Conservation (phyloP, 164 flowering plant species). For the Annona squamosa region DNA sequence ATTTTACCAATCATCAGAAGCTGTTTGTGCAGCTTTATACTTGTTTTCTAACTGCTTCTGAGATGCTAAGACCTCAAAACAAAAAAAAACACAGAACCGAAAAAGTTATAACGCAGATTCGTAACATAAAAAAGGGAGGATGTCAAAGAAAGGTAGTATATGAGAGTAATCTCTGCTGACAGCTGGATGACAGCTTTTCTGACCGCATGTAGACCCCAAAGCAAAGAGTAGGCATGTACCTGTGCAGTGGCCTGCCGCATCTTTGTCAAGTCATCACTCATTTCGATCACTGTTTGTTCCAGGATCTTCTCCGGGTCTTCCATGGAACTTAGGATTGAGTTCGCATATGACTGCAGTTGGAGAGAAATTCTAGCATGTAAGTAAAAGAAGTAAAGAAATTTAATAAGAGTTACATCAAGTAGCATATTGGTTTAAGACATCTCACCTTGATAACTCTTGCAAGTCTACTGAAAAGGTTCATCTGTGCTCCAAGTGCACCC, state of each 20-base stretch:
- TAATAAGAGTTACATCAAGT: neutral
- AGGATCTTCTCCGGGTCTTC: conserved; percentile 97
- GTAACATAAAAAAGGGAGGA: neutral
- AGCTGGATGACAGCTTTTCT: neutral
- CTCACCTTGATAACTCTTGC: conserved; percentile 84
- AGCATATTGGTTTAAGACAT: neutral
- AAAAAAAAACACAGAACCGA: conserved; percentile 1
- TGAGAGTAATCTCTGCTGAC: neutral
- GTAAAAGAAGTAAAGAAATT: neutral
- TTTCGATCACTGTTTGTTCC: conserved; percentile 88
- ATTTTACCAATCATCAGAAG: conserved; percentile 82
- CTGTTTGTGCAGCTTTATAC: conserved; percentile 73
- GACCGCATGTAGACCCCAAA: neutral
- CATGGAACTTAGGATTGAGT: conserved; percentile 71
- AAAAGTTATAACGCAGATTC: neutral
- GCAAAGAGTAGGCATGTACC: conserved; percentile 27
- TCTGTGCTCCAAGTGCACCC: conserved; percentile 55
- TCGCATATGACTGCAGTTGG: conserved; percentile 77
- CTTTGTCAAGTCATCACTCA: conserved; percentile 93
- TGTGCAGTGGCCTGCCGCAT: conserved; percentile 99
- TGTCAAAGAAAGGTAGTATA: conserved; percentile 1
- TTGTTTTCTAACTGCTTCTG: conserved; percentile 85
- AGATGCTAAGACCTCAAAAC: conserved; percentile 73
- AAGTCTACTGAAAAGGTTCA: conserved; percentile 87
- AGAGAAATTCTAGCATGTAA: conserved; percentile 6